Percentiles rank a stretch among this genome's conserved stretches.
Conservation (phyloP, 306 rosid species). For the Cucumis hystrix region DNA sequence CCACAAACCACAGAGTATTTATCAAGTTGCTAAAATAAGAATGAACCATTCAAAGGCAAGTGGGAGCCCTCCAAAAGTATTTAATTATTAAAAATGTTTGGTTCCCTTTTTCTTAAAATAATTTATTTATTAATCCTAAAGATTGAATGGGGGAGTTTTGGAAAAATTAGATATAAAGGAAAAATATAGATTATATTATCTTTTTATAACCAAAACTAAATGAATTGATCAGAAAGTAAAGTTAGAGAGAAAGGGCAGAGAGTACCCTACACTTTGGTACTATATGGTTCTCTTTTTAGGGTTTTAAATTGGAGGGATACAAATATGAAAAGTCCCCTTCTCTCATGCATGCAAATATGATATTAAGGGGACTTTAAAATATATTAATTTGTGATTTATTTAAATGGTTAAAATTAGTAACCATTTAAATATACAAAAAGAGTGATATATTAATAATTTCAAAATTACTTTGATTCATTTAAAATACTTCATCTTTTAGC, state of each 20-base stretch:
- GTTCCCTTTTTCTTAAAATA: too few relatives aligned
- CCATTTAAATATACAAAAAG: too few relatives aligned
- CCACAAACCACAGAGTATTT: neutral
- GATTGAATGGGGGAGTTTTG: neutral
- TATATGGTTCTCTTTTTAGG: neutral
- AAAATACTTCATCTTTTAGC: too few relatives aligned
- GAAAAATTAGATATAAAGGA: neutral
- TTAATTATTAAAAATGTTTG: too few relatives aligned
- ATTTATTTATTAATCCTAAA: too few relatives aligned
- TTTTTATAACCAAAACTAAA: neutral
- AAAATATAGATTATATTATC: neutral
- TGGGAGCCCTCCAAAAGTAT: too few relatives aligned
- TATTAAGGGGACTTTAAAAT: too few relatives aligned
- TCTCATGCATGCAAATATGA: neutral
- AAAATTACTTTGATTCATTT: too few relatives aligned
- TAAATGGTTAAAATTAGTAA: too few relatives aligned
- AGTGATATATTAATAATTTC: too few relatives aligned
- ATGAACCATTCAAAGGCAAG: neutral
- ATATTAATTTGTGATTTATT: too few relatives aligned
- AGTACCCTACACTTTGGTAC: neutral
- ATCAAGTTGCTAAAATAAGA: neutral
- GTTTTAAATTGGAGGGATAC: neutral
- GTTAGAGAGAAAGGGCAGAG: neutral
- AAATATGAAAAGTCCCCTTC: neutral
- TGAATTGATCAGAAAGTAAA: neutral